Evolutionary conservation across 106 monocot species (phyloP).

Genomic region (Cymbidium sinense): DNA sequence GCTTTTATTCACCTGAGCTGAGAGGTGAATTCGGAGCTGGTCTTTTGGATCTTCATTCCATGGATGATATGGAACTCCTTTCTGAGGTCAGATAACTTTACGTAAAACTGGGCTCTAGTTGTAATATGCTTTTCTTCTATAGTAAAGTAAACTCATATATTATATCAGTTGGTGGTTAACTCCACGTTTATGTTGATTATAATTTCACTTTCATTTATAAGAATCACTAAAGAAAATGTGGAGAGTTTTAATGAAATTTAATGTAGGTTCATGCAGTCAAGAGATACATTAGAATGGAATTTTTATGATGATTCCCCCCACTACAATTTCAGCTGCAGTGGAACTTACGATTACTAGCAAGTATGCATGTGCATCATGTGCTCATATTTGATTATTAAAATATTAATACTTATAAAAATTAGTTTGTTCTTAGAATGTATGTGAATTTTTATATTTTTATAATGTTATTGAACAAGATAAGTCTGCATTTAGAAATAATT

Average conservation of each 20-base stretch:
- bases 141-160: neutral
- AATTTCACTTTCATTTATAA: neutral
- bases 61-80: conserved; percentile 77
- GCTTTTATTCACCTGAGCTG: conserved; percentile 57
- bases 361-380: too few species aligned
- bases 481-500: too few species aligned
- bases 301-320: neutral
- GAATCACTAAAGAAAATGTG: neutral
- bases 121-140: conserved; percentile 1
- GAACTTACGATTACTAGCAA: neutral
- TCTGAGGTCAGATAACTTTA: conserved; percentile 46
- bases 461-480: too few species aligned
- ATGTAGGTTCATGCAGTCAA: neutral
- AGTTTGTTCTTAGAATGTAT: too few species aligned
- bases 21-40: conserved; percentile 81
- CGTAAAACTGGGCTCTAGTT: neutral
- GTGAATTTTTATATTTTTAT: too few species aligned
- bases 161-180: neutral
- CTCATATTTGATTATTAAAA: too few species aligned
- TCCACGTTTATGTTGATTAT: neutral
- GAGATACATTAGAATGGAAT: neutral
- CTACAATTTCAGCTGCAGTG: neutral
- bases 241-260: neutral
- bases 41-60: conserved; percentile 81
- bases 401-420: too few species aligned